Percentiles rank a stretch among this genome's conserved stretches.
Conservation (phyloP, 169 alveolate genomes). For the Plasmodium inui region DNA sequence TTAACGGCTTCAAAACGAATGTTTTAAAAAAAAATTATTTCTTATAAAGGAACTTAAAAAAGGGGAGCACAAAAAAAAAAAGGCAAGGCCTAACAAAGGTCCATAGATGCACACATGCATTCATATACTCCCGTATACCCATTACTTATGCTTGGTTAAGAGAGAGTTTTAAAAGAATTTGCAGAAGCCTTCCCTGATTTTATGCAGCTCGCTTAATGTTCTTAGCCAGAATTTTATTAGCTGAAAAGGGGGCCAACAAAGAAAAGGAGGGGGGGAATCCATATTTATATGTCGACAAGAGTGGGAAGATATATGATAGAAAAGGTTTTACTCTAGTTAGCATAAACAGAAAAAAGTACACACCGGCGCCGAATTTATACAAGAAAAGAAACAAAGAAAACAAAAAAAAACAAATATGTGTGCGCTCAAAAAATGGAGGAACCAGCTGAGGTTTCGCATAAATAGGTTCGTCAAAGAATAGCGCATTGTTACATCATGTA, state of each 20-base stretch:
- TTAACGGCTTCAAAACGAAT: neutral
- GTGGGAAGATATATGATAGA: neutral
- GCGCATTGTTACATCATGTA: neutral
- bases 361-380: neutral
- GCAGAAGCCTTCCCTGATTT: constrained; percentile 45
- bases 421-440: neutral
- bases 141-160: neutral
- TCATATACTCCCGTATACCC: neutral
- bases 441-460: neutral
- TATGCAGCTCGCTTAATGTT: constrained; percentile 31
- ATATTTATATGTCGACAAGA: neutral
- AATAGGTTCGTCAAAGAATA: neutral
- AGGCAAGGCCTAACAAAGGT: neutral
- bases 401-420: neutral
- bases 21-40: neutral
- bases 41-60: neutral
- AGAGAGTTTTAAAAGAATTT: constrained; percentile 31
- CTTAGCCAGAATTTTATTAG: constrained; percentile 52
- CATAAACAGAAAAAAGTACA: neutral
- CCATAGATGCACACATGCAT: constrained; percentile 2
- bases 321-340: neutral
- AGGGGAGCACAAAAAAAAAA: neutral
- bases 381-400: neutral
- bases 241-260: neutral
- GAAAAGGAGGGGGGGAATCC: neutral